phyloP scores from a whole-genome alignment of 2,329 filamentous ascomycete genomes.

The Fusarium secorum region DNA sequence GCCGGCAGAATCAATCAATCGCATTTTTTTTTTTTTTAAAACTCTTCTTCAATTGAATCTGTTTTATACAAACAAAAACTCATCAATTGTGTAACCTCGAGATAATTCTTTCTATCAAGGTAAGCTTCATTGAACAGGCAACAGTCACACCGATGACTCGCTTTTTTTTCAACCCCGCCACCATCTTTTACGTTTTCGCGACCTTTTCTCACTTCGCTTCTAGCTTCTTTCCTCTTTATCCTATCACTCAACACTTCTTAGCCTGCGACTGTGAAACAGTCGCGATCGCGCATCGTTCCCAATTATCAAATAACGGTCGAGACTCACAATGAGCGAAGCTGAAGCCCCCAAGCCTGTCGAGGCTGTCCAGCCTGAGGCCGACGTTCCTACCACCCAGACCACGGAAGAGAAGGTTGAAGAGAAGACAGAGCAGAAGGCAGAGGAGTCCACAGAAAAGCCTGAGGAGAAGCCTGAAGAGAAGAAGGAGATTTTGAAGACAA shows the following conservation, averaged over 20 bases:
- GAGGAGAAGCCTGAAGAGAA: slow-evolving; percentile 38
- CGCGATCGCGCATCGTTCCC: slow-evolving; percentile 16
- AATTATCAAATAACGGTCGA: slow-evolving; percentile 5
- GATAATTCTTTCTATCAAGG: not conserved
- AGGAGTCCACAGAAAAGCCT: slow-evolving; percentile 42
- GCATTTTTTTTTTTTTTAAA: slow-evolving; percentile 12
- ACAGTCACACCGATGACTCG: slow-evolving; percentile 38
- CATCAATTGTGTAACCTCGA: not conserved
- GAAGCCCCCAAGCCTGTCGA: slow-evolving; percentile 52
- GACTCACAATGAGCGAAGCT: slow-evolving; percentile 50
- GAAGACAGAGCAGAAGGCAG: slow-evolving; percentile 37
- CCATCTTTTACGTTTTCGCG: slow-evolving; percentile 39
- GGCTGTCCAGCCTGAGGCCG: slow-evolving; percentile 45
- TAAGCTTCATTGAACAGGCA: slow-evolving; percentile 17
- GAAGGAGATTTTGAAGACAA: slow-evolving; percentile 55
- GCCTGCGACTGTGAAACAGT: slow-evolving; percentile 3
- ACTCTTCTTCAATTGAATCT: slow-evolving; percentile 12
- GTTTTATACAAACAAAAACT: not conserved
- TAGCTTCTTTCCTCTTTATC: slow-evolving; percentile 14
- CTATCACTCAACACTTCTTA: not conserved
- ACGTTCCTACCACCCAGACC: slow-evolving; percentile 40
- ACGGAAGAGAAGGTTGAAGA: slow-evolving; percentile 41
- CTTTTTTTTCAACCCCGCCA: slow-evolving; percentile 40
- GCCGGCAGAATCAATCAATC: slow-evolving; percentile 41
- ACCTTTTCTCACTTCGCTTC: slow-evolving; percentile 30